Conservation (phyloP, 495 filamentous ascomycete species). For the Podospora pseudopauciseta region DNA sequence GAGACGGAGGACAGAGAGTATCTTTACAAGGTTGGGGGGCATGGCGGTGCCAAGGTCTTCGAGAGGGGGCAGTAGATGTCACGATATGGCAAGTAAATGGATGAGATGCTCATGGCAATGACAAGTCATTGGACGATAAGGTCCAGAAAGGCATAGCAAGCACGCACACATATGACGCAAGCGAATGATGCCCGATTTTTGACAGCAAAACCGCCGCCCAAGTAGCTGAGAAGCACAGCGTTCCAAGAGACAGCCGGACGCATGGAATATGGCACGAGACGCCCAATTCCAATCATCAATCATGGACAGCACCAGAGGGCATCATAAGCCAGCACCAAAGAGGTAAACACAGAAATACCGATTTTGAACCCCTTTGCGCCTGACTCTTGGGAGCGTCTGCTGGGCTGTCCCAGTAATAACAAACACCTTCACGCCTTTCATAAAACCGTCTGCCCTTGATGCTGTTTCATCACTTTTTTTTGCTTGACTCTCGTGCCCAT, state of each 20-base stretch:
- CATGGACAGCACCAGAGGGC: background rate
- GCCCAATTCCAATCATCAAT: background rate
- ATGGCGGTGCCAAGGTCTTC: constrained; percentile 78
- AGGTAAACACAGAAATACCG: background rate
- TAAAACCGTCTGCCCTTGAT: background rate
- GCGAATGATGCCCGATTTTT: too few species aligned
- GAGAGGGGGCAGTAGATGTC: constrained; percentile 57
- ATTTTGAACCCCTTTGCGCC: constrained; percentile 4
- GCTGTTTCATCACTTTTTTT: background rate
- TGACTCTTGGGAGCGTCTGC: background rate
- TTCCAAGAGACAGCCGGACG: background rate
- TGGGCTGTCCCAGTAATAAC: background rate
- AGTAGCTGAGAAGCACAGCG: too few species aligned
- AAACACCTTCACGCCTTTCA: background rate
- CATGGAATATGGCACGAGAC: background rate
- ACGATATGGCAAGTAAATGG: background rate
- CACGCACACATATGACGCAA: too few species aligned
- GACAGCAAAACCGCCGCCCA: too few species aligned
- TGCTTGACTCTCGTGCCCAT: background rate
- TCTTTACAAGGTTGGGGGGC: constrained; percentile 72
- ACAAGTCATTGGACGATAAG: background rate
- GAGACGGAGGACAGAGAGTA: constrained; percentile 60
- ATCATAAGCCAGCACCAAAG: background rate
- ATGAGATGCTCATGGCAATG: too few species aligned
- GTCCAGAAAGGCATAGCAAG: too few species aligned